A percentile compares a stretch with the other conserved stretches of the same genome.
Evolutionary conservation across 208 protist genomes (phyloP).

Genomic region (Porcisia hertigi): DNA sequence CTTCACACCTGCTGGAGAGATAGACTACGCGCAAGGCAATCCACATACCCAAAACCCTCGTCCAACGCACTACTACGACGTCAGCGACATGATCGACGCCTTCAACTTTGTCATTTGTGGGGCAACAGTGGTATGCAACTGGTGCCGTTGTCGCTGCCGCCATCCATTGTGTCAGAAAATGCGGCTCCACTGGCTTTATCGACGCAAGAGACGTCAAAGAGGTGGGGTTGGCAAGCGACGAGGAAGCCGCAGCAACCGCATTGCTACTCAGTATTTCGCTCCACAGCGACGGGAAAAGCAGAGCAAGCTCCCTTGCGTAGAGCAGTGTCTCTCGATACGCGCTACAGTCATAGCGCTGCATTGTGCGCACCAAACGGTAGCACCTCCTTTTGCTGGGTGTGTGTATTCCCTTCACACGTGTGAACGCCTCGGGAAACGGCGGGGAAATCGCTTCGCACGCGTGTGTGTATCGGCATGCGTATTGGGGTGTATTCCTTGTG

Average conservation of each 20-base stretch:
- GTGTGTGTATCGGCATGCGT: neutral
- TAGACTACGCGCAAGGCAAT: constrained; percentile 4
- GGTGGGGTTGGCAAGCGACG: neutral
- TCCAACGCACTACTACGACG: constrained; percentile 9
- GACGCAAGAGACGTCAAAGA: neutral
- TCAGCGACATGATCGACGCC: neutral
- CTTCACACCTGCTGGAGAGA: neutral
- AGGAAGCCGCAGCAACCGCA: neutral
- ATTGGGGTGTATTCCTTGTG: neutral
- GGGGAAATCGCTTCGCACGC: neutral
- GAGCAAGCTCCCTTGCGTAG: constrained; percentile 5
- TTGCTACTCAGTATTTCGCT: neutral
- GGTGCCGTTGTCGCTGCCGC: neutral
- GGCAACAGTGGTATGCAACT: neutral
- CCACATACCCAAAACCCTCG: constrained; percentile 9
- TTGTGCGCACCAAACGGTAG: neutral
- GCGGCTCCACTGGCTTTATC: constrained; percentile 1
- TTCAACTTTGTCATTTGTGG: neutral
- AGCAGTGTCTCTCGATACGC: constrained; percentile 16
- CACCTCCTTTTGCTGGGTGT: neutral
- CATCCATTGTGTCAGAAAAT: constrained; percentile 7
- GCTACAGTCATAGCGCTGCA: constrained; percentile 5
- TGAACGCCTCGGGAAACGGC: neutral
- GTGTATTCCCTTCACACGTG: neutral
- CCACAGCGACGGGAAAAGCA: constrained; percentile 5